Evolutionary conservation across 2,329 filamentous ascomycete species (phyloP), one percentile per base, ranked within the genome.

Genomic region (Teratosphaeria viscida): DNA sequence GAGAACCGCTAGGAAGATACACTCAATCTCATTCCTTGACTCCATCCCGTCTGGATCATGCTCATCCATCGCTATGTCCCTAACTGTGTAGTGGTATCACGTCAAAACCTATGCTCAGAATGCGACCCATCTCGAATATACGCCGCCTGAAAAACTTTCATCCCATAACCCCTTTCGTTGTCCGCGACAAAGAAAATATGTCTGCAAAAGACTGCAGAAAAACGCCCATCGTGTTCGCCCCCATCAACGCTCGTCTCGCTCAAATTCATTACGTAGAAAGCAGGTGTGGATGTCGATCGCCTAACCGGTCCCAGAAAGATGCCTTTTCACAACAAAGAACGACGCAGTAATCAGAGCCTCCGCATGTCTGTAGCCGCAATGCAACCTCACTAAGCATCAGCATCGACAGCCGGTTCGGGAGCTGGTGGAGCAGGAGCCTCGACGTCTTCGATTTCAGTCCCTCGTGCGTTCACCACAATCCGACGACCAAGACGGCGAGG

Each of bases 401-500:
- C 57, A 27, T 61, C 64, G 27, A 57, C 59, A 57, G 59, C 53
- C 29, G 43, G 43, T n/a, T 49, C 43, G n/a, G 43, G n/a, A 23
- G 43, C 43, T 5, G 43, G 43, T 23, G 16, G 16, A 23, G 43
- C 43, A 19, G 58, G 54, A 27, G 58, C 62, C 26, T 72, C 71
- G 23, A 71, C 63, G 53, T 73, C 72, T 57, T 67, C 66, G 27
- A 69, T 72, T 57, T 74, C 72, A 23, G 61, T 61, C 27, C 71
- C 72, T 52, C 64, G 66, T 7, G 59, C 57, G 59, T 81, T 76
- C 57, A 82, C 79, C 7, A 81, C 78, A 59, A 92, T 91, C 54
- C 92, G 86, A 66, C 84, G 85, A 52, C 92, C 92, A 53, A 92
- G 84, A 67, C 92, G 84, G 64, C 88, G 85, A 16, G 84, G 81